These are phyloP conservation scores for Nigrospora osmanthi DNA, from an alignment of 2,329 filamentous ascomycete species.

Conservation along the genomic window DNA sequence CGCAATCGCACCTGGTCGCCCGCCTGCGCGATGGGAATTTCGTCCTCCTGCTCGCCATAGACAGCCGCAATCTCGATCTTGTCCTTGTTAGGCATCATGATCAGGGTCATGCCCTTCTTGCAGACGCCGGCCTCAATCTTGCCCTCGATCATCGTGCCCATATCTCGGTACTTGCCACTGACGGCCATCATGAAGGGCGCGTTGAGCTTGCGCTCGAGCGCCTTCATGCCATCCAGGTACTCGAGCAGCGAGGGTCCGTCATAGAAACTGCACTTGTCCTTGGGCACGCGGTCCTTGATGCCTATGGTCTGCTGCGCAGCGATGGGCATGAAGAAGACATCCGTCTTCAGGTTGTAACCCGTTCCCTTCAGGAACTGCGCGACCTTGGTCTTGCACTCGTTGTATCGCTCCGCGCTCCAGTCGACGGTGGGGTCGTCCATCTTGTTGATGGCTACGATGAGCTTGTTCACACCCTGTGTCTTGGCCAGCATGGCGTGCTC, in stretches of 20 bases:
- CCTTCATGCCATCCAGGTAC: constrained; percentile 88
- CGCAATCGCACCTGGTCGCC: constrained; percentile 93
- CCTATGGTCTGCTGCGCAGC: constrained; percentile 80
- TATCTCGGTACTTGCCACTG: constrained; percentile 90
- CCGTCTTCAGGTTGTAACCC: constrained; percentile 89
- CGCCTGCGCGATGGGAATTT: constrained; percentile 72
- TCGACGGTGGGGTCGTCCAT: constrained; percentile 97
- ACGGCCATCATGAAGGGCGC: constrained; percentile 99
- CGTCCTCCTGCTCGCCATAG: constrained; percentile 95
- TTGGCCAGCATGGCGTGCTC: constrained; percentile 98
- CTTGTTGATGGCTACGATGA: constrained; percentile 94
- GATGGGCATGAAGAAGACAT: constrained; percentile 93
- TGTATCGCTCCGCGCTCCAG: constrained; percentile 89
- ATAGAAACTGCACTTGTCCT: constrained; percentile 74
- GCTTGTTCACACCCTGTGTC: constrained; percentile 95
- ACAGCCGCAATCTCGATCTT: constrained; percentile 73
- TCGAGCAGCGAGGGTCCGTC: constrained; percentile 86
- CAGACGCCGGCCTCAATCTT: constrained; percentile 93
- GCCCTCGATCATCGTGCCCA: constrained; percentile 96
- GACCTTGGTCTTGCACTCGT: constrained; percentile 89
- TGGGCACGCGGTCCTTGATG: constrained; percentile 81
- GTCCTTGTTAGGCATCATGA: constrained; percentile 95
- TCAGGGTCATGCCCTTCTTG: constrained; percentile 77
- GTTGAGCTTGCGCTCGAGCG: constrained; percentile 90
- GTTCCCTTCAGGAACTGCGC: constrained; percentile 81